Base-by-base conservation (phyloP, 192 early-diverging fungal genomes). In the Coemansia sp. region DNA sequence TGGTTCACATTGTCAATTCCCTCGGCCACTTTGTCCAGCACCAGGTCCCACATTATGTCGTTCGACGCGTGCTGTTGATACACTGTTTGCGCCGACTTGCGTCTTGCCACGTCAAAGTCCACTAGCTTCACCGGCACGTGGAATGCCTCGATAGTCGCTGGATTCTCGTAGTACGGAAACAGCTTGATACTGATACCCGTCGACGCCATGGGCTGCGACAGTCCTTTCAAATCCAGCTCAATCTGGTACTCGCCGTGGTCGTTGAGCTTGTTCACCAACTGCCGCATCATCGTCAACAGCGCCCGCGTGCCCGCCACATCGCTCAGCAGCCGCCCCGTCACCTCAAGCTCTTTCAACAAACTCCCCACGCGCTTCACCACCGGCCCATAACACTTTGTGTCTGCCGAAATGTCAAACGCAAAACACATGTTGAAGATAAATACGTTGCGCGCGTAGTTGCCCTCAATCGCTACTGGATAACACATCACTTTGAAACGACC, bases 361-460 rank as follows among this genome's bases (percentile, higher is more conserved):
- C 90, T 69, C 0, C 94, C 93, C 47, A 98, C 84, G 53, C 96
- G 94, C 35, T 88, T 75, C 0, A 97, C 94, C 37, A 97, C 87
- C 39, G 93, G 90, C 53, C 95, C 93, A 58, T 94, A 97, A 41
- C 88, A 87, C 29, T 78, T 81, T 25, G 89, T 92, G 47, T 94
- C 88, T 1, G 90, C 93, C 17, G 85, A 74, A 43, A 85, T 86
- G 54, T 94, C 92, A 84, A 98, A 97, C 11, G 94, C 90, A 86
- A 98, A 97, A 58, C 92, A 90, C 50, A 96, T 82, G 75, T 98
- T 98, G 81, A 95, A 98, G 24, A 94, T 84, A 52, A 96, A 81
- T 27, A 85, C 88, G 74, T 95, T 96, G 21, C 97, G 82, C 54
- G 80, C 74, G 62, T 94, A 92, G 25, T 67, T 66, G 8, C 78